A percentile compares a stretch with the other conserved stretches of the same genome.
Evolutionary conservation across 176 grass and related monocot genomes (phyloP).

Genomic region (Aegilops tauschii): DNA sequence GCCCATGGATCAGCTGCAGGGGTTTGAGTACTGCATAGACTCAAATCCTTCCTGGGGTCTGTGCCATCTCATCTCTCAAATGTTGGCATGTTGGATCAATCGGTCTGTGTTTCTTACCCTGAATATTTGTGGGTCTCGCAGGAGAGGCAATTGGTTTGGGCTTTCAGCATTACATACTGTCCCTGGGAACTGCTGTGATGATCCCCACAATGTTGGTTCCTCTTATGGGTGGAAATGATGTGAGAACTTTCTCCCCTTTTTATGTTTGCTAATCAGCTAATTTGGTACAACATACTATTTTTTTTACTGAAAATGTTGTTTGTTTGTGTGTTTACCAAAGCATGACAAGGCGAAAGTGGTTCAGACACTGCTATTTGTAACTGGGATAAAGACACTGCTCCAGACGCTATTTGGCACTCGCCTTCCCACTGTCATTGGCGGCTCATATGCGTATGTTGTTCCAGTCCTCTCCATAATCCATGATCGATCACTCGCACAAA

Average conservation of each 20-base stretch:
- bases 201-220: conserved; percentile 86
- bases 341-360: conserved; percentile 84
- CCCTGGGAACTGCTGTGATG: conserved; percentile 84
- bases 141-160: conserved; percentile 72
- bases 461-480: conserved; percentile 82
- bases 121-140: conserved; percentile 27
- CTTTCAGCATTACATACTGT: conserved; percentile 91
- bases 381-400: conserved; percentile 88
- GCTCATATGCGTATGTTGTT: conserved; percentile 80
- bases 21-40: conserved; percentile 97
- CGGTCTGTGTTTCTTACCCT: neutral
- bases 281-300: neutral
- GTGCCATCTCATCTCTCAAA: neutral
- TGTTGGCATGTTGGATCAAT: neutral
- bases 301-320: neutral
- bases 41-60: conserved; percentile 93
- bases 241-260: conserved; percentile 31
- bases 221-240: conserved; percentile 88
- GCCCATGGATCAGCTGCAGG: conserved; percentile 94
- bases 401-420: conserved; percentile 92
- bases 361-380: conserved; percentile 91
- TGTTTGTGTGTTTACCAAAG: conserved; percentile 17
- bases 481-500: conserved; percentile 53
- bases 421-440: conserved; percentile 84
- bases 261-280: neutral